Evolutionary conservation across 257 asterid genomes (phyloP).

Genomic region (Gentiana dahurica): DNA sequence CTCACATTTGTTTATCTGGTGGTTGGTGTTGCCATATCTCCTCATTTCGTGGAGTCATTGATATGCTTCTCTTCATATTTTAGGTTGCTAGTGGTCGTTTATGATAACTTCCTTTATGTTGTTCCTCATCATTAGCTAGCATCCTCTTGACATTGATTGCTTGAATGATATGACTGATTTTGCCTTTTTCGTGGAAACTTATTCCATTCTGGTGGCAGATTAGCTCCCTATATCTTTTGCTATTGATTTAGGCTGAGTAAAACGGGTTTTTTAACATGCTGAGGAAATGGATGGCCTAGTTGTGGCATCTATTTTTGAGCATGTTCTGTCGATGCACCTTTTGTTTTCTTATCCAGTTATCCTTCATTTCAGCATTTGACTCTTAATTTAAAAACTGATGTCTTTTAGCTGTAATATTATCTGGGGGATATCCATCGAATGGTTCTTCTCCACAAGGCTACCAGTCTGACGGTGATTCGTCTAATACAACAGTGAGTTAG

Average conservation of each 20-base stretch:
- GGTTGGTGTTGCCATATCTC: too few species aligned
- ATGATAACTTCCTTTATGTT: too few species aligned
- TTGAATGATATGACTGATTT: not conserved
- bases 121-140: too few species aligned
- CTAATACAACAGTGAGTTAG: conserved; percentile 86
- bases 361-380: not conserved
- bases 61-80: too few species aligned
- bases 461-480: conserved; percentile 51
- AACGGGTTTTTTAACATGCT: not conserved
- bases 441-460: conserved; percentile 49
- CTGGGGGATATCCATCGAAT: conserved; percentile 75
- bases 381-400: conserved; percentile 9
- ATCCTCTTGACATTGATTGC: not conserved
- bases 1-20: too few species aligned
- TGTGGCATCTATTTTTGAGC: not conserved
- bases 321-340: not conserved
- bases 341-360: not conserved
- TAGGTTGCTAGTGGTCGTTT: too few species aligned
- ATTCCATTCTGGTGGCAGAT: not conserved
- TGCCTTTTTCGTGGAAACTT: not conserved
- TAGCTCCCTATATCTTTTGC: not conserved
- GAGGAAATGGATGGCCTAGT: not conserved
- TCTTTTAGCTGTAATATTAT: conserved; percentile 58
- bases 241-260: not conserved
- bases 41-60: too few species aligned